Conservation (phyloP, 2,329 filamentous ascomycete species). For the Achaetomium macrosporum region DNA sequence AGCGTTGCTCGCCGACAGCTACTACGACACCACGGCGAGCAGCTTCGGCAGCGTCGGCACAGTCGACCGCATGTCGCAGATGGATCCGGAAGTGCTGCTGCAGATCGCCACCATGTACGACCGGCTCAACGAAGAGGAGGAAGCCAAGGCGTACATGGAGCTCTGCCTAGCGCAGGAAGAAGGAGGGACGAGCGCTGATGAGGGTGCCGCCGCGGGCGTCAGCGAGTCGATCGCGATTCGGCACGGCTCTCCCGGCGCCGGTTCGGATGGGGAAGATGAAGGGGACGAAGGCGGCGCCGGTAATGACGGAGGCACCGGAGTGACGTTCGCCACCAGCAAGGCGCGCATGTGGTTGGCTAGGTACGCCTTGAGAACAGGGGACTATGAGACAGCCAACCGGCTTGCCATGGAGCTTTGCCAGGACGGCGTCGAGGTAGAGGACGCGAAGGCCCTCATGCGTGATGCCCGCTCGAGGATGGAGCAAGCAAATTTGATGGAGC, state of each 20-base stretch:
- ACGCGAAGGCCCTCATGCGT: slow-evolving; percentile 86
- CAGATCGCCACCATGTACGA: slow-evolving; percentile 91
- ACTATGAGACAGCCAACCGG: slow-evolving; percentile 70
- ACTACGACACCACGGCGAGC: slow-evolving; percentile 62
- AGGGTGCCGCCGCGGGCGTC: slow-evolving; percentile 32
- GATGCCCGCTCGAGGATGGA: slow-evolving; percentile 78
- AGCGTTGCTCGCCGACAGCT: slow-evolving; percentile 79
- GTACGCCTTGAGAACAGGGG: slow-evolving; percentile 68
- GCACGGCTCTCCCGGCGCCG: slow-evolving; percentile 44
- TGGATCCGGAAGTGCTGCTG: slow-evolving; percentile 86
- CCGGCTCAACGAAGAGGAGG: slow-evolving; percentile 65
- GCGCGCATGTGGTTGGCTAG: slow-evolving; percentile 90
- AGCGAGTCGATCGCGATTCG: slow-evolving; percentile 50
- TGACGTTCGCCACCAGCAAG: slow-evolving; percentile 86
- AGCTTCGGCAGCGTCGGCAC: slow-evolving; percentile 45
- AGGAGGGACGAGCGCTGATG: slow-evolving; percentile 43
- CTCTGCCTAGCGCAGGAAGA: slow-evolving; percentile 89
- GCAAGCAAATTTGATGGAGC: slow-evolving; percentile 10
- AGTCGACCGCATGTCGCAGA: slow-evolving; percentile 49
- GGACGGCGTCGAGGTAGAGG: slow-evolving; percentile 93
- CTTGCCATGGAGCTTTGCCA: slow-evolving; percentile 88
- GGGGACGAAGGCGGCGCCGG: slow-evolving; percentile 27
- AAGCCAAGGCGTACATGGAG: slow-evolving; percentile 93
- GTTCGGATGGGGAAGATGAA: slow-evolving; percentile 35
- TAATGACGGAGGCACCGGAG: slow-evolving; percentile 59